Conservation (phyloP, 495 filamentous ascomycete genomes). For the Neurospora sp. region DNA sequence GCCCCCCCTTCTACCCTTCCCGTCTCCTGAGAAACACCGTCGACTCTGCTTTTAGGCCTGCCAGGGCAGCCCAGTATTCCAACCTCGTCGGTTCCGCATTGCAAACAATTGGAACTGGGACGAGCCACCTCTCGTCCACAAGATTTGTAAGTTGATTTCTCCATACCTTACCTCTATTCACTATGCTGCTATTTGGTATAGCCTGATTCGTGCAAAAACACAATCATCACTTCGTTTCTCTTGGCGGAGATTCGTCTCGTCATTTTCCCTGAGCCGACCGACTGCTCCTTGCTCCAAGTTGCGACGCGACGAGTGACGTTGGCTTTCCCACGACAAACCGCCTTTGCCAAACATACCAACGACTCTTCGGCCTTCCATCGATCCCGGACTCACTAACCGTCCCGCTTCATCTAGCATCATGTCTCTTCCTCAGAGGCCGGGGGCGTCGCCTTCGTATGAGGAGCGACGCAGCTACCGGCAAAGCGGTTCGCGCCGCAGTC, state of each 20-base stretch:
- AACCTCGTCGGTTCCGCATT: background rate
- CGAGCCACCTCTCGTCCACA: constrained; percentile 9
- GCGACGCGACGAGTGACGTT: background rate
- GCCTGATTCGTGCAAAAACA: background rate
- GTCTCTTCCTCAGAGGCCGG: constrained; percentile 60
- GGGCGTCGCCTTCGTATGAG: constrained; percentile 50
- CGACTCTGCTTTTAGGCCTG: constrained; percentile 1
- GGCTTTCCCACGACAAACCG: background rate
- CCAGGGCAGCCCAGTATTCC: constrained; percentile 13
- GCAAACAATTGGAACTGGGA: constrained; percentile 6
- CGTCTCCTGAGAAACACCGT: constrained; percentile 14
- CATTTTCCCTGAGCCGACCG: background rate
- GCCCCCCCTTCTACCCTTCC: background rate
- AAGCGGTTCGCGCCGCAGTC: constrained; percentile 31
- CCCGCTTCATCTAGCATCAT: constrained; percentile 30
- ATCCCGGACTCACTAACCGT: constrained; percentile 13
- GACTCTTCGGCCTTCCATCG: background rate
- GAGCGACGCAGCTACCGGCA: constrained; percentile 52
- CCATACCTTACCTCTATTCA: background rate
- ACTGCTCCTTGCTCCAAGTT: background rate
- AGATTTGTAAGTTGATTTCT: constrained; percentile 16
- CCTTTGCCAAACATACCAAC: background rate
- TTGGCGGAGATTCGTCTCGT: background rate
- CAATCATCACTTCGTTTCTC: background rate
- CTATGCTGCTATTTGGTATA: background rate